A percentile compares a stretch with the other conserved stretches of the same genome.
Evolutionary conservation across 140 eudicot genomes (phyloP).

Genomic region (Senecio squalidus): DNA sequence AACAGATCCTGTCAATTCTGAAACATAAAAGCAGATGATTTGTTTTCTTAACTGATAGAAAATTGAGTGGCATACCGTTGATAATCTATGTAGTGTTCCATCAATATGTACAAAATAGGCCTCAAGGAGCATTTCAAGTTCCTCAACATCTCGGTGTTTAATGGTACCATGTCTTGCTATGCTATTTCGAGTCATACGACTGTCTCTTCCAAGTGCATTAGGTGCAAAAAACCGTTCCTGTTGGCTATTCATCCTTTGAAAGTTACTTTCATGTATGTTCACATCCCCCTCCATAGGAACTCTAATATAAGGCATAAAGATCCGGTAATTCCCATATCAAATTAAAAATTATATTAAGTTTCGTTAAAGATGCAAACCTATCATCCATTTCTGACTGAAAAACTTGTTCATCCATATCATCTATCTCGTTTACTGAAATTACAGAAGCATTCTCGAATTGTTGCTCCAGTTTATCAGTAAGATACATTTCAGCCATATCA

Average conservation of each 20-base stretch:
- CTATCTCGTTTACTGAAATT: slow-evolving; percentile 46
- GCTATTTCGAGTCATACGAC: slow-evolving; percentile 41
- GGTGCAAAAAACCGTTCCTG: slow-evolving; percentile 40
- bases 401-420: slow-evolving; percentile 50
- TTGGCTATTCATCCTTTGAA: slow-evolving; percentile 25
- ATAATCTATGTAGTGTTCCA: slow-evolving; percentile 67
- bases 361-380: neutral
- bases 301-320: slow-evolving; percentile 23
- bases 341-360: neutral
- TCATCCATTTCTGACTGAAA: slow-evolving; percentile 40
- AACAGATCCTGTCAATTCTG: neutral
- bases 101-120: too few species aligned
- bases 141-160: slow-evolving; percentile 67
- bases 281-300: slow-evolving; percentile 36
- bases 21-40: neutral
- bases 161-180: too few species aligned
- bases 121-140: too few species aligned
- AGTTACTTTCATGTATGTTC: slow-evolving; percentile 24
- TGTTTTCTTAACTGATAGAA: neutral
- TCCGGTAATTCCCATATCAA: neutral
- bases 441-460: slow-evolving; percentile 40
- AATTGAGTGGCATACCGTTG: slow-evolving; percentile 47
- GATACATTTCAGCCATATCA: slow-evolving; percentile 97
- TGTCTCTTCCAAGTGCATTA: slow-evolving; percentile 36
- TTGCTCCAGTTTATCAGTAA: slow-evolving; percentile 65